Evolutionary conservation across 2,329 filamentous ascomycete genomes (phyloP).

Genomic region (Colletotrichum kahawae): DNA sequence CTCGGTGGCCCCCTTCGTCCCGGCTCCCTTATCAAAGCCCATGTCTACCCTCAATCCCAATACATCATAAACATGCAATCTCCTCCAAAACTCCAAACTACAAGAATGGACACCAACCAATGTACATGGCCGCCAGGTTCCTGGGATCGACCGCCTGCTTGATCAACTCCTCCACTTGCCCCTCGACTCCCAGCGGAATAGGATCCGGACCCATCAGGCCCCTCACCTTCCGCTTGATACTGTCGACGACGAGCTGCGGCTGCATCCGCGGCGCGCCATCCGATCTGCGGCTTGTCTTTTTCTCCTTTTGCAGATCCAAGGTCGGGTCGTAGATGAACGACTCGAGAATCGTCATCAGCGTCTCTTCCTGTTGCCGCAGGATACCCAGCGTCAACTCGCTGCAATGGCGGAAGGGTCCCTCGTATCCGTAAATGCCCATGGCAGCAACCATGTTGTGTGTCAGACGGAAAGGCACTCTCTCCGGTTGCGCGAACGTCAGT

Average conservation of each 20-base stretch:
- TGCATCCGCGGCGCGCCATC: constrained; percentile 51
- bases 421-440: constrained; percentile 93
- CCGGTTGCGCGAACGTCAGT: constrained; percentile 91
- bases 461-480: constrained; percentile 92
- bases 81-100: constrained; percentile 32
- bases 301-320: constrained; percentile 82
- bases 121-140: constrained; percentile 93
- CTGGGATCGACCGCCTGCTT: constrained; percentile 80
- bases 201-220: constrained; percentile 86
- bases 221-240: constrained; percentile 83
- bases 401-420: constrained; percentile 89
- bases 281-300: constrained; percentile 56
- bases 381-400: constrained; percentile 88
- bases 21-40: background rate
- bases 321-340: constrained; percentile 98
- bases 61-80: background rate
- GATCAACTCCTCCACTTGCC: constrained; percentile 96
- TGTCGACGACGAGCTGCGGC: constrained; percentile 81
- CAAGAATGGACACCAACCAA: constrained; percentile 80
- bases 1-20: background rate
- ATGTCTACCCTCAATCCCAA: background rate
- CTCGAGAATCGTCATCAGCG: constrained; percentile 95
- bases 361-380: constrained; percentile 90
- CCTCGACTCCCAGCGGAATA: constrained; percentile 92
- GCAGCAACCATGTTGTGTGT: constrained; percentile 99